A percentile compares a stretch with the other conserved stretches of the same genome.
These are phyloP conservation scores for Calendula officinalis DNA, from an alignment of 129 eudicot genomes.

Conservation along the genomic window DNA sequence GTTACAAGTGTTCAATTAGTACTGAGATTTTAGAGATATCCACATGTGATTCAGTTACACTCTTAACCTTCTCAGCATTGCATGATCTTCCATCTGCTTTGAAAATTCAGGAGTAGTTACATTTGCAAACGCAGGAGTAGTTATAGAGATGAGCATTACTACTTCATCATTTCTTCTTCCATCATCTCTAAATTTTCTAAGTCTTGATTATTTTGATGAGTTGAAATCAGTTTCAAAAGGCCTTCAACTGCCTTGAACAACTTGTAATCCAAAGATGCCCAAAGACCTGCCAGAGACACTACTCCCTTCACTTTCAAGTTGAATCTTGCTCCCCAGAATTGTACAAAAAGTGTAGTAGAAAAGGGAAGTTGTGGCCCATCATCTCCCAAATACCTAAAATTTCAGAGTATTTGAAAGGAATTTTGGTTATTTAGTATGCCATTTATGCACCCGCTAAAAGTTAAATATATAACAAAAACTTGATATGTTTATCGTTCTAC, in stretches of 20 bases:
- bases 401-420: no score
- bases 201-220: neutral
- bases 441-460: no score
- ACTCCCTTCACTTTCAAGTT: conserved; percentile 2
- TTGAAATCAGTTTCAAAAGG: conserved; percentile 8
- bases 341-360: neutral
- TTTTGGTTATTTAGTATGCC: no score
- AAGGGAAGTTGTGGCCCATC: neutral
- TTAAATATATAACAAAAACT: no score
- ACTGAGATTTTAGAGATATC: neutral
- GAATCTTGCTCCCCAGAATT: neutral
- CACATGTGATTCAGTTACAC: neutral
- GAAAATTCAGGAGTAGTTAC: conserved; percentile 22
- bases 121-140: conserved; percentile 11
- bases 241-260: neutral
- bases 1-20: conserved; percentile 7
- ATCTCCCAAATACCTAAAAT: neutral
- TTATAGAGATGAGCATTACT: neutral
- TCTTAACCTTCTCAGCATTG: neutral
- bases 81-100: conserved; percentile 13
- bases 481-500: no score
- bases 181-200: neutral
- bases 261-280: neutral
- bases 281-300: conserved; percentile 7
- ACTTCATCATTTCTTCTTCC: neutral